Percentiles rank a stretch among this genome's conserved stretches.
These are phyloP conservation scores for Triadica sebifera DNA, from an alignment of 345 rosid genomes.

Conservation along the genomic window DNA sequence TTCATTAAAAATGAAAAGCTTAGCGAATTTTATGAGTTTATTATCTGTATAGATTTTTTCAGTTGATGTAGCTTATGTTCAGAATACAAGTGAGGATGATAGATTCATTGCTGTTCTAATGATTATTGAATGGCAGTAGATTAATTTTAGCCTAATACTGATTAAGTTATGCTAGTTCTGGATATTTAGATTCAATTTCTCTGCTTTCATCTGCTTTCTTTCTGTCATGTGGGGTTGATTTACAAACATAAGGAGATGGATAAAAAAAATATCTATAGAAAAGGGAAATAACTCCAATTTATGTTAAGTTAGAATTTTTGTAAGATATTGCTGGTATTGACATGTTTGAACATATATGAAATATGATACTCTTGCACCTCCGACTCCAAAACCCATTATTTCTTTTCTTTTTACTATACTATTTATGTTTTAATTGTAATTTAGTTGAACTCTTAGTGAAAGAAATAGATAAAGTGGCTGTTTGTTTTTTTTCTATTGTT, in stretches of 20 bases:
- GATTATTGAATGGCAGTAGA: neutral
- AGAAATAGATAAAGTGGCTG: neutral
- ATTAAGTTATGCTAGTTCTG: neutral
- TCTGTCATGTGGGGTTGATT: neutral
- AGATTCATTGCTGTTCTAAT: neutral
- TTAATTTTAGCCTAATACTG: neutral
- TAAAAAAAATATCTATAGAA: neutral
- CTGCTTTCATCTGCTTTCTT: neutral
- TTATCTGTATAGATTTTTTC: neutral
- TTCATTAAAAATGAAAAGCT: conserved; percentile 20
- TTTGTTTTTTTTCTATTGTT: too few relatives aligned
- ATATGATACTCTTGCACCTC: too few relatives aligned
- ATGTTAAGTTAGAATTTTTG: too few relatives aligned
- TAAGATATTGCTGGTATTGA: too few relatives aligned
- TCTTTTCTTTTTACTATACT: neutral
- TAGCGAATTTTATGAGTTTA: neutral
- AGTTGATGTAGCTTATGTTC: neutral
- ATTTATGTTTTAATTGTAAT: neutral
- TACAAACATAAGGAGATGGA: neutral
- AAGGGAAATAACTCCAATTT: too few relatives aligned
- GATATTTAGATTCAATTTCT: neutral
- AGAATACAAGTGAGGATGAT: neutral
- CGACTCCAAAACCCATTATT: too few relatives aligned
- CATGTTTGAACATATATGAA: too few relatives aligned
- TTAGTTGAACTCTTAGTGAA: neutral